phyloP scores from a whole-genome alignment of 73 alveolate species.

The Strombidium stylifer region DNA sequence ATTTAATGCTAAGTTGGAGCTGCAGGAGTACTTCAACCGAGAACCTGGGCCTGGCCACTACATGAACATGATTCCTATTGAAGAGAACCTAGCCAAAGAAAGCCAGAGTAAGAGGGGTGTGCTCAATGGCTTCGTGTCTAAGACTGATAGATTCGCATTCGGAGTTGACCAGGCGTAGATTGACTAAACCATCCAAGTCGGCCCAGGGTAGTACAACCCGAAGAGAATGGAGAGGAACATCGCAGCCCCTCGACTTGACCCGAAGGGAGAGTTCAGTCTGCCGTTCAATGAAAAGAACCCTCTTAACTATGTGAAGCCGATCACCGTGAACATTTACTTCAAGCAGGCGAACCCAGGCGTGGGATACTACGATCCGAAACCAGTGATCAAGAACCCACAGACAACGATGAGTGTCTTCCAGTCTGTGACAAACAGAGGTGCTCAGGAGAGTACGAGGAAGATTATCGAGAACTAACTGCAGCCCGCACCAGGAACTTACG shows the following conservation, averaged over 20 bases:
- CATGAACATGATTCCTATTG: conserved; percentile 9
- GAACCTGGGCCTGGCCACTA: conserved; percentile 68
- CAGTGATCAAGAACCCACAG: background rate
- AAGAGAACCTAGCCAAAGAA: no score
- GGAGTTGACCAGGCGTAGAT: background rate
- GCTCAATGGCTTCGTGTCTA: conserved; percentile 32
- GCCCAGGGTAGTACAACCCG: conserved; percentile 52
- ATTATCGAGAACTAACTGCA: no score
- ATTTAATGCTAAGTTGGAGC: conserved; percentile 24
- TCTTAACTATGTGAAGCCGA: conserved; percentile 55
- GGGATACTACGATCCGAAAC: conserved; percentile 49
- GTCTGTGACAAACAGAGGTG: conserved; percentile 36
- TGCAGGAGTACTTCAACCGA: conserved; percentile 39
- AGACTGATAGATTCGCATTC: conserved; percentile 18
- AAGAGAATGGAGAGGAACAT: conserved; percentile 6
- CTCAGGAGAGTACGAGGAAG: background rate
- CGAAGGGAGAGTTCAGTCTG: conserved; percentile 40
- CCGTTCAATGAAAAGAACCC: conserved; percentile 56
- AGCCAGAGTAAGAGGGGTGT: conserved; percentile 31
- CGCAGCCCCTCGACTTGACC: conserved; percentile 23
- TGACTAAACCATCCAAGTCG: conserved; percentile 11
- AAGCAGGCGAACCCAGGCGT: conserved; percentile 52
- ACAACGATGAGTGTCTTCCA: conserved; percentile 34
- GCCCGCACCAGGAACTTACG: conserved; percentile 58
- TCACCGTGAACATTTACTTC: conserved; percentile 63